Evolutionary conservation across 208 protist genomes (phyloP), one percentile per base, ranked within the genome.

Genomic region (Crithidia expoeki): DNA sequence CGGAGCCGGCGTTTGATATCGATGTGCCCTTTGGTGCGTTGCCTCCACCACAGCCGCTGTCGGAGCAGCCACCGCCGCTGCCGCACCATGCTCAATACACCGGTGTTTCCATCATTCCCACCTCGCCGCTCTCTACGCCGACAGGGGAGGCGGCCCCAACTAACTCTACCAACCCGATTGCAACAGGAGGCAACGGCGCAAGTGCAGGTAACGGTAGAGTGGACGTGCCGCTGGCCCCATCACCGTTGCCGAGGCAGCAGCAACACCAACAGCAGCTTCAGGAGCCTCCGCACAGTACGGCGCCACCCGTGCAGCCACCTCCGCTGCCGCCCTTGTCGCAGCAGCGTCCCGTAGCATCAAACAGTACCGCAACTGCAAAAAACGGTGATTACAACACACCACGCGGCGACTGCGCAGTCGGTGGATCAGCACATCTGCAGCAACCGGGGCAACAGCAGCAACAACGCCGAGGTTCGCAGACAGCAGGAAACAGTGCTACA

Each of bases 11-110:
- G 17, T 52, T 55, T 44, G 30, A 32, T 2, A 1, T 12, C 19
- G 60, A 42, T 12, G 27, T n/a, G 4, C 46, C 46, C 16, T 6
- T 55, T 0, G 42, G 12, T 12, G 36, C 36, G 12, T 40, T n/a
- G 1, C 21, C 25, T 1, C 3, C 28, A 42, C 16, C 58, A 33
- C 44, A 6, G 21, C 40, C 50, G 11, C 40, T 34, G n/a, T 56
- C 59, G 10, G 32, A 40, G 28, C 60, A 52, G 47, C 61, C 61
- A 6, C 61, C 61, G 0, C 49, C 32, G 34, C 50, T 67, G 28
- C 68, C 23, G 19, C 66, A 61, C 38, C 64, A 67, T 46, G 25
- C 51, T 19, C 47, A 40, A 36, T 67, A 53, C 47, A 67, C 44
- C 33, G 61, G 61, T 3, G 44, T 53, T 16, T 16, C 59, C 42